Evolutionary conservation across 441 rosid species (phyloP).

Genomic region (Bocquillonia castaneifolia): DNA sequence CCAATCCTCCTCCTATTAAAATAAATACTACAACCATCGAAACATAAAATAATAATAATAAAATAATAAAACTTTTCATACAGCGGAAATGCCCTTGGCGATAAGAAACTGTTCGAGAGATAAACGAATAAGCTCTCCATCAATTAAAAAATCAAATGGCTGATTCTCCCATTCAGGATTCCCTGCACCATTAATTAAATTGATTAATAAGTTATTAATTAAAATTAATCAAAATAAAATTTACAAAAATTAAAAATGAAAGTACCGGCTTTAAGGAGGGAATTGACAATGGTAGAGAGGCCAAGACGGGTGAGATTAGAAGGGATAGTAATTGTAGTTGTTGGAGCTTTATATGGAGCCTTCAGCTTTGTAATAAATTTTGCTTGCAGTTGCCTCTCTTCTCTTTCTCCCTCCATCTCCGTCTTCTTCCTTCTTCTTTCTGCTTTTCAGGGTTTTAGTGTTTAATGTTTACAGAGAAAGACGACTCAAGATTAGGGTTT

Average conservation of each 20-base stretch:
- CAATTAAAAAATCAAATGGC: conserved; percentile 85
- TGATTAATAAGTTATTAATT: not conserved
- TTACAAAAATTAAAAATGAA: not conserved
- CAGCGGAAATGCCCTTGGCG: conserved; percentile 92
- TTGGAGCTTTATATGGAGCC: conserved; percentile 50
- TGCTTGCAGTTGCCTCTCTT: conserved; percentile 61
- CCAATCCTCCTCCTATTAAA: not conserved
- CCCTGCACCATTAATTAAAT: conserved; percentile 38
- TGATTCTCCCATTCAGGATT: conserved; percentile 63
- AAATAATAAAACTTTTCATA: too few relatives aligned
- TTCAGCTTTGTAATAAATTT: conserved; percentile 77
- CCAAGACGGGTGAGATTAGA: conserved; percentile 79
- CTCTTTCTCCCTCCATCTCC: conserved; percentile 34
- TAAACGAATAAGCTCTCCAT: conserved; percentile 92
- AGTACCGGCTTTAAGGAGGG: conserved; percentile 58
- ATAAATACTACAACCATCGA: too few relatives aligned
- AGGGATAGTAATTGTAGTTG: conserved; percentile 69
- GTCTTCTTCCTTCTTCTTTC: conserved; percentile 21
- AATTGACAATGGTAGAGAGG: conserved; percentile 77
- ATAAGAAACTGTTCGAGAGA: conserved; percentile 79
- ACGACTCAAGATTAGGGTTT: not conserved
- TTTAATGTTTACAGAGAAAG: not conserved
- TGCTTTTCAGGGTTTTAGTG: not conserved
- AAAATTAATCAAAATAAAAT: not conserved
- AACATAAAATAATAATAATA: too few relatives aligned